Percentiles rank a stretch among this genome's conserved stretches.
Evolutionary conservation across 495 filamentous ascomycete species (phyloP).

Genomic region (Chaetomium tenue): DNA sequence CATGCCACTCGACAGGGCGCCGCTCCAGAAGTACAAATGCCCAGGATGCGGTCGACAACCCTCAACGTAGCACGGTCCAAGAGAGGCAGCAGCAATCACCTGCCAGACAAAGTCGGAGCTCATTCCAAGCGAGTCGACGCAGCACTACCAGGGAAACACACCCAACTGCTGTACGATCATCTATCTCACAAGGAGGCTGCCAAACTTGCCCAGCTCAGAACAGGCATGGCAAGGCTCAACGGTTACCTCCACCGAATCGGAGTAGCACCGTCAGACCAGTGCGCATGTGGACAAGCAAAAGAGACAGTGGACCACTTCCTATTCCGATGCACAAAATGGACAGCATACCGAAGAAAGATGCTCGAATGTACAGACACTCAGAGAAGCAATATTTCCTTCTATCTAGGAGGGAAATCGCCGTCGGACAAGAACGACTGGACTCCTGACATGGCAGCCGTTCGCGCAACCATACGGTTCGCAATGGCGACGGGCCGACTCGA

Average conservation of each 20-base stretch:
- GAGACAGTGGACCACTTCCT: slow-evolving; percentile 4
- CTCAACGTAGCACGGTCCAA: background rate
- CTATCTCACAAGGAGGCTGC: background rate
- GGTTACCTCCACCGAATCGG: background rate
- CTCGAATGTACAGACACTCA: background rate
- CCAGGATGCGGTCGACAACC: background rate
- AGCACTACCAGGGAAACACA: background rate
- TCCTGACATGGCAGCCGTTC: background rate
- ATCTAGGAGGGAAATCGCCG: background rate
- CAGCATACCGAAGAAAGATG: background rate
- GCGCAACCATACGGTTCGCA: background rate
- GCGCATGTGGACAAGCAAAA: background rate
- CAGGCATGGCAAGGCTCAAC: background rate
- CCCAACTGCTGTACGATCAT: background rate
- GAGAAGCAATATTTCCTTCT: slow-evolving; percentile 1
- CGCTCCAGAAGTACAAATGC: background rate
- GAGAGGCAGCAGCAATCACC: background rate
- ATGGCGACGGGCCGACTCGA: background rate
- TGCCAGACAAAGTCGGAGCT: background rate
- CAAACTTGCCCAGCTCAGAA: background rate
- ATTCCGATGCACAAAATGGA: background rate
- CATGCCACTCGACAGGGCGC: background rate
- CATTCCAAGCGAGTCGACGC: background rate
- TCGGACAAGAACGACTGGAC: background rate
- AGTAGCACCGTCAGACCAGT: slow-evolving; percentile 2